phyloP scores from a whole-genome alignment of 257 asterid species.

The Nicotiana knightiana region DNA sequence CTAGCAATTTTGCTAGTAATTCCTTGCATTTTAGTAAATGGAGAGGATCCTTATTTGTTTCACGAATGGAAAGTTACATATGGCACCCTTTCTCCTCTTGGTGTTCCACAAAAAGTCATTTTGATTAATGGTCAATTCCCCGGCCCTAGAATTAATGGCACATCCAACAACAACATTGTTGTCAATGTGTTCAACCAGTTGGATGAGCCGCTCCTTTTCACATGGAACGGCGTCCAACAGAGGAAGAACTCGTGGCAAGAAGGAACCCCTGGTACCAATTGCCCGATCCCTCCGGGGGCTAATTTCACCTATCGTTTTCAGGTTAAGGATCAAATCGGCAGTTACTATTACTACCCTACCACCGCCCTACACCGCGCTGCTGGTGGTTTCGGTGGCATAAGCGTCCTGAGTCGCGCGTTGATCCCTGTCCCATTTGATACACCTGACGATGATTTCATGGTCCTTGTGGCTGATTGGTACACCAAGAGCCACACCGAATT shows the following conservation, averaged over 20 bases:
- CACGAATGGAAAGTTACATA: constrained; percentile 49
- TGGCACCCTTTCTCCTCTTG: constrained; percentile 37
- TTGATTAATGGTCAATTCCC: constrained; percentile 52
- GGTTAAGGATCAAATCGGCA: constrained; percentile 25
- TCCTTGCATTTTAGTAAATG: not conserved
- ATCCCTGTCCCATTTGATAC: constrained; percentile 52
- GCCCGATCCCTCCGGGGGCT: constrained; percentile 48
- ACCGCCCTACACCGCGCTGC: constrained; percentile 50
- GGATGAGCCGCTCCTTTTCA: constrained; percentile 53
- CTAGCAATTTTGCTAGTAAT: not conserved
- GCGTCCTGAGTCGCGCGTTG: constrained; percentile 37
- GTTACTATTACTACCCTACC: constrained; percentile 52
- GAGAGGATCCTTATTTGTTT: constrained; percentile 53
- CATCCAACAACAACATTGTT: constrained; percentile 15
- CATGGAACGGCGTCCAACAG: constrained; percentile 56
- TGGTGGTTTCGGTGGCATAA: constrained; percentile 50
- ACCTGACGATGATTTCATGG: constrained; percentile 43
- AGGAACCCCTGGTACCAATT: constrained; percentile 38
- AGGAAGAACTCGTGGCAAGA: constrained; percentile 59
- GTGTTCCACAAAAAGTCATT: constrained; percentile 39
- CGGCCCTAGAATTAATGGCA: constrained; percentile 45
- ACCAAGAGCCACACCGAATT: constrained; percentile 25
- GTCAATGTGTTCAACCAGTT: constrained; percentile 49
- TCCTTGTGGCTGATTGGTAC: constrained; percentile 57
- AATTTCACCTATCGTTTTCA: constrained; percentile 37